A percentile compares a stretch with the other conserved stretches of the same genome.
These are phyloP conservation scores for Starmera caribaea DNA, from an alignment of 805 yeast genomes.

Conservation along the genomic window DNA sequence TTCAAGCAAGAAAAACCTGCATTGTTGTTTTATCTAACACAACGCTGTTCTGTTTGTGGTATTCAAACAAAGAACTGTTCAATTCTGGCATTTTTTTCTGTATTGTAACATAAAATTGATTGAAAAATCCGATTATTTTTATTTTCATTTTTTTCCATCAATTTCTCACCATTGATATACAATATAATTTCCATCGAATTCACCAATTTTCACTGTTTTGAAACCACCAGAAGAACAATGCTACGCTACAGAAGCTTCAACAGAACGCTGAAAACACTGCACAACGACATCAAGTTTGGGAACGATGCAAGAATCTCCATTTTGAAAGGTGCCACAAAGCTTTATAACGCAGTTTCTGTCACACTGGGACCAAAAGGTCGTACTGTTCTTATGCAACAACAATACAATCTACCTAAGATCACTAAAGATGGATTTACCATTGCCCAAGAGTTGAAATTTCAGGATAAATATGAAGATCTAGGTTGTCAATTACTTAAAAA, in stretches of 20 bases:
- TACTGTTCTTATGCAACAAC: conserved; percentile 94
- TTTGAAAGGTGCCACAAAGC: conserved; percentile 88
- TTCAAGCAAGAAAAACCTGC: too few species aligned
- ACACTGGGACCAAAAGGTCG: conserved; percentile 98
- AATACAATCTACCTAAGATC: conserved; percentile 95
- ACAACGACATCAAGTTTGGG: conserved; percentile 90
- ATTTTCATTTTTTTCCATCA: too few species aligned
- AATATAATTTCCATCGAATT: too few species aligned
- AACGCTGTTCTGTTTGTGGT: too few species aligned
- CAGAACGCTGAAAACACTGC: conserved; percentile 18
- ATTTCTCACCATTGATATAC: too few species aligned
- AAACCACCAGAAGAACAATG: background rate
- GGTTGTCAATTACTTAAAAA: conserved; percentile 96
- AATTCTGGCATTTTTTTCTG: too few species aligned
- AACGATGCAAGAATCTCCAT: conserved; percentile 95
- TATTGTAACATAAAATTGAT: too few species aligned
- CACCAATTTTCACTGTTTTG: too few species aligned
- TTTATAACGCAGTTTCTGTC: conserved; percentile 94
- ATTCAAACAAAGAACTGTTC: too few species aligned
- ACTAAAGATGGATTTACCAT: conserved; percentile 99
- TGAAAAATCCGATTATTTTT: too few species aligned
- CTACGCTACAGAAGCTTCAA: background rate
- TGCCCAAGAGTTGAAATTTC: conserved; percentile 75
- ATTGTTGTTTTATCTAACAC: too few species aligned
- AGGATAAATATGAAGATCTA: conserved; percentile 93